Evolutionary conservation across 768 basidiomycete species (phyloP), one percentile per base, ranked within the genome.

Genomic region (Auricularia sp.): DNA sequence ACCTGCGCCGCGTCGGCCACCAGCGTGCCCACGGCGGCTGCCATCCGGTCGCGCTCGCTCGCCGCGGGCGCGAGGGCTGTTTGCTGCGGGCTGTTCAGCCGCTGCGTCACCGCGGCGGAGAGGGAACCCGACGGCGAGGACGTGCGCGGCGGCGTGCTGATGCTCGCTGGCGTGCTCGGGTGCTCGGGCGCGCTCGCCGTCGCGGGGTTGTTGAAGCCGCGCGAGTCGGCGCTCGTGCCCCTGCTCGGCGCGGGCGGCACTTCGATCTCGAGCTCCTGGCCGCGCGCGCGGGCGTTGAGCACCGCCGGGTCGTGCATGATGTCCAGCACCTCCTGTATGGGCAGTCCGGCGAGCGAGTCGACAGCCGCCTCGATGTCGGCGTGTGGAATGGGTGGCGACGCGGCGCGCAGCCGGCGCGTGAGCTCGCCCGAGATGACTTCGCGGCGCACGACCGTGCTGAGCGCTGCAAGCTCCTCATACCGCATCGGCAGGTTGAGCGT

Each of bases 111-210:
- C 1, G 85, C 84, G 3, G 84, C 84, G 1, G 87, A 84, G 62
- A 81, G 72, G 18, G 83, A 83, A 44, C 82, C 82, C 18, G 83
- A 79, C 4, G 90, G 91, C 2, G 91, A 92, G 4, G 90, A 90
- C 0, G 91, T 91, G 16, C 91, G 84, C 12, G 91, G 89, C 2
- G 91, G 90, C 0, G 89, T 90, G 36, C 87, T 85, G n/a, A 89
- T 72, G 0, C 88, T 87, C 0, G 86, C 83, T 1, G 91, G 91
- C 0, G 91, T 93, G 6, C 88, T 90, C 0, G 91, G 91, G 66
- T 92, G 91, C 70, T 93, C 91, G 0, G 91, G 91, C n/a, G 91
- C 91, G 61, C 88, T 90, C 2, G 91, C 91, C 3, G 89, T 91
- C 2, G 89, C 87, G 6, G 83, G 79, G 64, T 79, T 83, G 5